Evolutionary conservation across 352 stramenopile genomes (phyloP).

Genomic region (Phytophthora tubulina): DNA sequence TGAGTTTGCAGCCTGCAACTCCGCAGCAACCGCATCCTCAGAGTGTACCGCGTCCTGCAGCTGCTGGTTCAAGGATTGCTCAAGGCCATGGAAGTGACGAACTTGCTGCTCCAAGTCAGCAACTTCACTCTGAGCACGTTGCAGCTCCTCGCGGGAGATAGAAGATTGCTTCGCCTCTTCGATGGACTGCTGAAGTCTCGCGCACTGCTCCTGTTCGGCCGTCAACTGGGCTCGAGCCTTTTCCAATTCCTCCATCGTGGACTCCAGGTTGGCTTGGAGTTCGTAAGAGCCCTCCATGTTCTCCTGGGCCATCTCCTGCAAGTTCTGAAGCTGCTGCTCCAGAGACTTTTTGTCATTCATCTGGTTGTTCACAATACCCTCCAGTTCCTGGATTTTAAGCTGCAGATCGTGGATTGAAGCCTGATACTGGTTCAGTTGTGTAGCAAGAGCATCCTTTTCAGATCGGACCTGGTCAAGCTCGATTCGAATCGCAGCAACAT

Average conservation of each 20-base stretch:
- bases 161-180: slow-evolving; percentile 38
- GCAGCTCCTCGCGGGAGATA: slow-evolving; percentile 42
- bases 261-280: slow-evolving; percentile 67
- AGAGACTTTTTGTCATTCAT: slow-evolving; percentile 50
- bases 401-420: slow-evolving; percentile 37
- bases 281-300: slow-evolving; percentile 65
- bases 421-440: slow-evolving; percentile 34
- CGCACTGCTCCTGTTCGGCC: slow-evolving; percentile 41
- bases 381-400: slow-evolving; percentile 40
- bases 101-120: slow-evolving; percentile 45
- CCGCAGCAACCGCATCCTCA: slow-evolving; percentile 41
- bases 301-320: slow-evolving; percentile 72
- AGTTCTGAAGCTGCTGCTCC: slow-evolving; percentile 67
- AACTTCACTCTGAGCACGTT: slow-evolving; percentile 50
- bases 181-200: slow-evolving; percentile 32
- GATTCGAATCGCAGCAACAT: slow-evolving; percentile 28
- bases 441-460: slow-evolving; percentile 34
- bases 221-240: slow-evolving; percentile 38
- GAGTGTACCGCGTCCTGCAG: slow-evolving; percentile 34
- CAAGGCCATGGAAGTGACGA: slow-evolving; percentile 45
- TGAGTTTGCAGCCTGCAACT: slow-evolving; percentile 37
- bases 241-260: slow-evolving; percentile 57
- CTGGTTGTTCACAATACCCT: slow-evolving; percentile 39
- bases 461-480: slow-evolving; percentile 43
- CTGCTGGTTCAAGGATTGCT: slow-evolving; percentile 53